Base-by-base conservation (phyloP, 352 stramenopile genomes). In the Pilasporangium apinafurcum region DNA sequence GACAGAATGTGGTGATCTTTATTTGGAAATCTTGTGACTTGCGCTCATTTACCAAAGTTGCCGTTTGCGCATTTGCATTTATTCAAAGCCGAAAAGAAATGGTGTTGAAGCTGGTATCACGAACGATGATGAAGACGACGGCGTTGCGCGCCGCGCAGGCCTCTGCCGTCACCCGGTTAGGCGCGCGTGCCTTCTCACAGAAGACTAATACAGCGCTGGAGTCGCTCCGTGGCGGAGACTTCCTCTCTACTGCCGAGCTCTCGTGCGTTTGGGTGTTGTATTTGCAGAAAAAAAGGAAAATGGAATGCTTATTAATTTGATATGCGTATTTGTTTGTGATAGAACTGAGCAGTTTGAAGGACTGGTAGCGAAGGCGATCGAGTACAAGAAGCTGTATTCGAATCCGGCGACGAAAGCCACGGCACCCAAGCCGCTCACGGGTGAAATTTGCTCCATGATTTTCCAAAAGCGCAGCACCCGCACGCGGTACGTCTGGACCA, bases 401-500 rank as follows among this genome's bases (percentile, higher is more conserved):
- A 37, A 88, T 49, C 51, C 64, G 5, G 45, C 30, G 20, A 85
- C 61, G 21, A 85, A 86, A 40, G 56, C 59, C 14, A 64, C 59
- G 9, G 61, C 75, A 22, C 72, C 79, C 21, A 86, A 74, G 57
- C 78, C 78, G 8, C 60, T 90, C 5, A 60, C 60, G 17, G 65
- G 67, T 14, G 84, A 94, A 39, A 85, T 85, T 38, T 86, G 95
- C 63, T 89, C 86, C 24, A 96, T 96, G 83, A 96, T 97, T 56
- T 97, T 97, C 63, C 87, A 97, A 49, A 97, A 97, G 63, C 79
- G 89, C 36, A 95, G 75, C 37, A 97, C 90, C 12, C 86, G 90
- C 48, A 97, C 90, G 12, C 81, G 90, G 38, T 70, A 22, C 13
- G 42, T 29, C 16, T 16, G 13, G 13, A n/a, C n/a, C n/a, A n/a